Percentiles rank a stretch among this genome's conserved stretches.
Evolutionary conservation across 192 early-diverging fungal species (phyloP).

Genomic region (Podochytrium sp.): DNA sequence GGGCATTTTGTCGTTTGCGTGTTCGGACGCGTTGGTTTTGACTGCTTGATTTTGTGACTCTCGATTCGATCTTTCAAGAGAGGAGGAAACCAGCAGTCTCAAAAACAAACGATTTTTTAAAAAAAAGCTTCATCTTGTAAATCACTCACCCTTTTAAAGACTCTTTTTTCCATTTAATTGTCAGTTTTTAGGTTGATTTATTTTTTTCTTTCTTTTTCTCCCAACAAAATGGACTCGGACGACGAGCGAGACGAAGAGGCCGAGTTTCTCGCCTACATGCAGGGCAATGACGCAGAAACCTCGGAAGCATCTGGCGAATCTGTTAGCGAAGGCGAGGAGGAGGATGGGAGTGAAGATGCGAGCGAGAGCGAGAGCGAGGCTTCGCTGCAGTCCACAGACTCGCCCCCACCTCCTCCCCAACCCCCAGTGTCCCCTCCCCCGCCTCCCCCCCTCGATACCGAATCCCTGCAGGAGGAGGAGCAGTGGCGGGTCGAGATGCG

Average conservation of each 20-base stretch:
- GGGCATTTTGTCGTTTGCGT: neutral
- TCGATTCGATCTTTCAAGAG: too few relatives aligned
- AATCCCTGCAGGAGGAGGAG: neutral
- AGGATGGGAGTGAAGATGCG: conserved; percentile 8
- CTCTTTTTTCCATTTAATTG: conserved; percentile 23
- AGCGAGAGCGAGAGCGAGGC: neutral
- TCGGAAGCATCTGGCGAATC: neutral
- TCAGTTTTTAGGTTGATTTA: conserved; percentile 54
- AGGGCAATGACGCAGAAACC: neutral
- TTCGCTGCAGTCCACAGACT: neutral
- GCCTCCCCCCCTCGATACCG: too few relatives aligned
- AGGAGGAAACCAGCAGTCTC: too few relatives aligned
- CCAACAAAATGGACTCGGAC: neutral
- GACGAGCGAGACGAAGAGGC: conserved; percentile 12
- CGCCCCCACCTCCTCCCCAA: too few relatives aligned
- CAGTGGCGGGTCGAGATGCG: conserved; percentile 7
- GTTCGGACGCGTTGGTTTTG: neutral
- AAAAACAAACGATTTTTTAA: neutral
- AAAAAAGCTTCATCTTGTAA: neutral
- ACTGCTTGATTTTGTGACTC: too few relatives aligned
- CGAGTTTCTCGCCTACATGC: conserved; percentile 20
- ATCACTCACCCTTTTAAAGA: neutral
- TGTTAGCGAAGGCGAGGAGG: neutral
- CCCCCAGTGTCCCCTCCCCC: too few relatives aligned
- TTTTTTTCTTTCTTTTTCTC: neutral